Evolutionary conservation across 176 grass and related monocot genomes (phyloP).

Genomic region (Lolium rigidum): DNA sequence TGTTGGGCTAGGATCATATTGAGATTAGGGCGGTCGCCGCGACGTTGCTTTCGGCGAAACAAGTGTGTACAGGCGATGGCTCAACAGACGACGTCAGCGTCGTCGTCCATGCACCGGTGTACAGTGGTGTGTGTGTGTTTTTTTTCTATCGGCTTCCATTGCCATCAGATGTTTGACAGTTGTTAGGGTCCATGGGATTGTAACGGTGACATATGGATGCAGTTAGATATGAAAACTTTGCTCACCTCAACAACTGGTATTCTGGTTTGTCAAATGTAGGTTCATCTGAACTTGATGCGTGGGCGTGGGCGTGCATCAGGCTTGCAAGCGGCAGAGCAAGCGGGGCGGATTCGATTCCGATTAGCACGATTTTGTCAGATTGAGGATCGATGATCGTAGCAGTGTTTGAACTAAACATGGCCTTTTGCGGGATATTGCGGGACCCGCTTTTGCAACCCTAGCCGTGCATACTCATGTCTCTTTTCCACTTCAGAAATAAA

Average conservation of each 20-base stretch:
- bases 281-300: no score
- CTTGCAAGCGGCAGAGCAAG: no score
- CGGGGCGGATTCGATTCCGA: no score
- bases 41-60: background rate
- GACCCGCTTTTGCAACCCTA: no score
- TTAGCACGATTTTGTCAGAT: no score
- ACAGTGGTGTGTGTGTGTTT: background rate
- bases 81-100: constrained; percentile 24
- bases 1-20: no score
- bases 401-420: no score
- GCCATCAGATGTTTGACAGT: constrained; percentile 42
- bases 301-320: background rate
- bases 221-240: background rate
- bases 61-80: constrained; percentile 19
- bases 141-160: background rate
- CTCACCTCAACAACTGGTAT: no score
- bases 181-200: constrained; percentile 9
- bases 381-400: no score
- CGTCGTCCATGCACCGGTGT: constrained; percentile 25
- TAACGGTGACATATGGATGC: background rate
- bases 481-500: no score
- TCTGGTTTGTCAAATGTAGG: no score
- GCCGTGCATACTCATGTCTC: background rate
- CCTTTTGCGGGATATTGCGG: no score
- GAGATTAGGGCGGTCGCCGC: background rate